Percentiles rank a stretch among this genome's conserved stretches.
phyloP scores from a whole-genome alignment of 2,329 filamentous ascomycete species.

The Aspergillus nomiae region DNA sequence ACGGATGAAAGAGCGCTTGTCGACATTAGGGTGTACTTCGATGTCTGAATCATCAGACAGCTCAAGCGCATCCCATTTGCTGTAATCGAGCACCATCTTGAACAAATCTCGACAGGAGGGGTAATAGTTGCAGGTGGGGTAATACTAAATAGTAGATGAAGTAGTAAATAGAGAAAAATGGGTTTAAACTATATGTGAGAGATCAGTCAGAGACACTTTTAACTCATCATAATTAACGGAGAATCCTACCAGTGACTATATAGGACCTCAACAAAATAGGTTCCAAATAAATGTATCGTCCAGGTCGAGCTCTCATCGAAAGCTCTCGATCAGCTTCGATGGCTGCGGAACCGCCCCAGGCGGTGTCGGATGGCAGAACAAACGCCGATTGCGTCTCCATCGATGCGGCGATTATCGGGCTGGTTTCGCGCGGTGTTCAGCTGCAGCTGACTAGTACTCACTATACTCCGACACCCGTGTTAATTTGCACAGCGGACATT shows the following conservation, averaged over 20 bases:
- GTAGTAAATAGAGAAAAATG: not conserved
- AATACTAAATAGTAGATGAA: conserved; percentile 7
- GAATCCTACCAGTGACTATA: not conserved
- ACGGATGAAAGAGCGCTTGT: conserved; percentile 97
- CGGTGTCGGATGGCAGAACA: conserved; percentile 32
- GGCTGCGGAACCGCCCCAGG: conserved; percentile 18
- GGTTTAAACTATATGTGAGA: not conserved
- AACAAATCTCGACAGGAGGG: conserved; percentile 20
- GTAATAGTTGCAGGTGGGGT: conserved; percentile 19
- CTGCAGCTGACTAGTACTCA: conserved; percentile 1
- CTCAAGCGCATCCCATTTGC: conserved; percentile 78
- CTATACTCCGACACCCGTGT: conserved; percentile 2
- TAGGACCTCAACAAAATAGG: not conserved
- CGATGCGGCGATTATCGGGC: conserved; percentile 14
- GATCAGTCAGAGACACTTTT: not conserved
- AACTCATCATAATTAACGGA: not conserved
- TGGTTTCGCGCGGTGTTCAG: conserved; percentile 11
- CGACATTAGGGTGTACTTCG: conserved; percentile 97
- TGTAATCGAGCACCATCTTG: conserved; percentile 64
- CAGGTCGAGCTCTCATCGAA: conserved; percentile 21
- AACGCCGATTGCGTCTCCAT: conserved; percentile 22
- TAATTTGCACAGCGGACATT: conserved; percentile 7
- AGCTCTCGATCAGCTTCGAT: conserved; percentile 38
- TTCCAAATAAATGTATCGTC: not conserved
- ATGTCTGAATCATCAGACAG: conserved; percentile 97